Base-by-base conservation (phyloP, 768 basidiomycete genomes). In the Kwoniella mangroviensis region DNA sequence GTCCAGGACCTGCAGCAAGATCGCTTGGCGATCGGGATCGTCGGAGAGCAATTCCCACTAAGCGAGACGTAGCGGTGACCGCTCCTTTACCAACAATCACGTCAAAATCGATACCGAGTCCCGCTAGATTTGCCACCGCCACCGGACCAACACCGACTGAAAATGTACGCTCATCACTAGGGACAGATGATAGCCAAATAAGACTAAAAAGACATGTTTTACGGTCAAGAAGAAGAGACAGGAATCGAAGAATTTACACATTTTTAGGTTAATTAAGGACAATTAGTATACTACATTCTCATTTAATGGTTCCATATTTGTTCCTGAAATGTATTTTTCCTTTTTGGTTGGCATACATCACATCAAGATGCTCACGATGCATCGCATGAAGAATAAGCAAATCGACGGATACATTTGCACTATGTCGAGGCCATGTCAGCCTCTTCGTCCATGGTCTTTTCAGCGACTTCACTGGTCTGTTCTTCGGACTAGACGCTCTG, bases 1-100 rank as follows among this genome's bases (percentile, higher is more conserved):
- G 62, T 34, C 62, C 62, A 15, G 62, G 62, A 3, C 43, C 45
- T n/a, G 13, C 22, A 24, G 28, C 62, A 9, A 53, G 49, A 19
- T 28, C 56, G 19, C 2, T 49, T 15, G 6, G 45, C 56, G 19
- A 49, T 49, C 2, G 15, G 45, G 45, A 49, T 49, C 12, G 45
- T 17, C 45, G 45, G 45, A 49, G 45, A 19, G 19, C 19, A 19
- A 49, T 6, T 12, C 19, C 45, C 19, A 49, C 45, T 19, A 19
- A 13, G 3, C 45, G 19, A 15, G 45, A 12, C 45, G 11, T 17
- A 49, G 45, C 19, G 45, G 19, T 49, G 45, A 49, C 45, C 45
- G 45, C 15, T 15, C 45, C 45, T 15, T 49, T 49, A 49, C 45
- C 45, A 12, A 49, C 45, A 15, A 49, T 49, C 45, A 49, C 45